Conservation (phyloP, 768 basidiomycete genomes). For the Mycena rebaudengoi region DNA sequence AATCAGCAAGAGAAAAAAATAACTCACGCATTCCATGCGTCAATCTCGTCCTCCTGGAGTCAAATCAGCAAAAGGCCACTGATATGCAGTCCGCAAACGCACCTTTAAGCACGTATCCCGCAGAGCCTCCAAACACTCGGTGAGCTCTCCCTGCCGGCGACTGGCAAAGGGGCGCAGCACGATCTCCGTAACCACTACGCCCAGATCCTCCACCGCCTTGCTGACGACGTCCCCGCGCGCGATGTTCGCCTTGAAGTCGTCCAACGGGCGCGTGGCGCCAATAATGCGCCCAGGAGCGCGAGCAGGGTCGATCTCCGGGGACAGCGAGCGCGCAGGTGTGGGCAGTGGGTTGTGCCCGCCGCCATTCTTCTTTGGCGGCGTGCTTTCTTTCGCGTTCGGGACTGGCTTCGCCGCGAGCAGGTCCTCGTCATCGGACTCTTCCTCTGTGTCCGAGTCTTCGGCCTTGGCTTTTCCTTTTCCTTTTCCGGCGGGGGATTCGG, state of each 20-base stretch:
- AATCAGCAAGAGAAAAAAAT: neutral
- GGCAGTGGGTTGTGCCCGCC: slow-evolving; percentile 43
- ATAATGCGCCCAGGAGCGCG: slow-evolving; percentile 79
- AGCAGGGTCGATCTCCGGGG: slow-evolving; percentile 54
- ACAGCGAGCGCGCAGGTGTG: slow-evolving; percentile 63
- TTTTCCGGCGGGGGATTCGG: slow-evolving; percentile 25
- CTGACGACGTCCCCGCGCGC: slow-evolving; percentile 80
- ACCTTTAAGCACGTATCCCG: slow-evolving; percentile 74
- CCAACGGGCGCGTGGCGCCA: slow-evolving; percentile 74
- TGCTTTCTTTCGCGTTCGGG: slow-evolving; percentile 15
- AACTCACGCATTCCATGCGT: slow-evolving; percentile 79
- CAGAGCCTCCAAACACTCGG: slow-evolving; percentile 76
- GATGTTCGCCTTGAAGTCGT: slow-evolving; percentile 79
- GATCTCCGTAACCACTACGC: slow-evolving; percentile 74
- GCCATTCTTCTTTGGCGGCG: slow-evolving; percentile 16
- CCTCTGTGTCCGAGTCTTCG: slow-evolving; percentile 54
- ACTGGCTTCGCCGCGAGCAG: slow-evolving; percentile 17
- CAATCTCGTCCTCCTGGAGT: slow-evolving; percentile 83
- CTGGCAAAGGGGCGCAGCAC: slow-evolving; percentile 75
- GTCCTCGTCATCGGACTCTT: slow-evolving; percentile 46
- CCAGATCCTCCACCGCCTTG: slow-evolving; percentile 87
- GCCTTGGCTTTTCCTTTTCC: slow-evolving; percentile 42
- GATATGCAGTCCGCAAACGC: slow-evolving; percentile 29
- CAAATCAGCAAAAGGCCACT: neutral
- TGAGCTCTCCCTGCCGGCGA: slow-evolving; percentile 71